These are phyloP conservation scores for Saccharomycopsis hybrid DNA, from an alignment of 1,139 yeast genomes.

Conservation along the genomic window DNA sequence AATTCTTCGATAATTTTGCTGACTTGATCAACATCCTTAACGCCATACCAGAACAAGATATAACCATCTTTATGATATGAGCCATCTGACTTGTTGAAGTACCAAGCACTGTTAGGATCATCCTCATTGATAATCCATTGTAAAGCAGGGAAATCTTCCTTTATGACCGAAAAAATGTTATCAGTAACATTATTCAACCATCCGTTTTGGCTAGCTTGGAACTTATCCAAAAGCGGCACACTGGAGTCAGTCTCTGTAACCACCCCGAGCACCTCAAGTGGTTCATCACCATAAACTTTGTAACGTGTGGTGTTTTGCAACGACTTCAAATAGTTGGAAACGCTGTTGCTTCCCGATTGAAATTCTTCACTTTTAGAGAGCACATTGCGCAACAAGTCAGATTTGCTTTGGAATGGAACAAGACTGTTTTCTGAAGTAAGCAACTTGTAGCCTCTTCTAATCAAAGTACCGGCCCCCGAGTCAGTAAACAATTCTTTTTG, in stretches of 20 bases:
- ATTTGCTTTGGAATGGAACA: conserved; percentile 61
- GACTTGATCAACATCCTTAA: conserved; percentile 54
- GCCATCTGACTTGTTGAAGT: conserved; percentile 89
- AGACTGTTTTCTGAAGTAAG: conserved; percentile 57
- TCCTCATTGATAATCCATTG: conserved; percentile 91
- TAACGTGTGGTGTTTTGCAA: conserved; percentile 53
- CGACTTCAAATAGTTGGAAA: conserved; percentile 73
- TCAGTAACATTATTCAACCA: conserved; percentile 98
- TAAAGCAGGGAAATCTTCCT: conserved; percentile 63
- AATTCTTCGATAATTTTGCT: conserved; percentile 63
- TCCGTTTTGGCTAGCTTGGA: conserved; percentile 80
- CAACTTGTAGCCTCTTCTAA: conserved; percentile 93
- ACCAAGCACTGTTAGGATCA: conserved; percentile 81
- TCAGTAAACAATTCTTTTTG: conserved; percentile 97
- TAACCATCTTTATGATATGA: conserved; percentile 86
- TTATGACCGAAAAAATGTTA: conserved; percentile 79
- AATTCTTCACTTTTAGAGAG: conserved; percentile 73
- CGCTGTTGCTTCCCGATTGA: conserved; percentile 63
- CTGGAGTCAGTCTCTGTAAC: conserved; percentile 43
- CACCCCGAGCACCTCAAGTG: conserved; percentile 87
- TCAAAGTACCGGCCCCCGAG: conserved; percentile 97
- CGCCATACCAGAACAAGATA: conserved; percentile 92
- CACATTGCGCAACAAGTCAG: conserved; percentile 70
- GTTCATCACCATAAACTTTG: conserved; percentile 91
- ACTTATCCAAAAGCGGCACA: conserved; percentile 77